Conservation (phyloP, 148 eudicot genomes). For the Rhododendron simsii region DNA sequence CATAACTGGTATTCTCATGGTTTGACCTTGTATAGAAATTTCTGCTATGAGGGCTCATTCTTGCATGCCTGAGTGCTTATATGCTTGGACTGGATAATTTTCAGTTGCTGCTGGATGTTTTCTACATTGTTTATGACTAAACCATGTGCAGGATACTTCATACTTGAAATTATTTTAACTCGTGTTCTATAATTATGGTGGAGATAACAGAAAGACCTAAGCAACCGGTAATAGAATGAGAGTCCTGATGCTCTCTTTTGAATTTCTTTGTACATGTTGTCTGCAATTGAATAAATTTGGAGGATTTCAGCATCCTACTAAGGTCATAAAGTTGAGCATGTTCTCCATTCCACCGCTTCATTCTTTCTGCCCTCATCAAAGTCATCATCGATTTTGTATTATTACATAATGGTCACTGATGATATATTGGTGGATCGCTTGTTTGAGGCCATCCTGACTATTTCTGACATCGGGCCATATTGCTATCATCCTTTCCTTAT, state of each 20-base stretch:
- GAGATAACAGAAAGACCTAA: background rate
- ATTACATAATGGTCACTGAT: background rate
- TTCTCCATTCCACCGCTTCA: background rate
- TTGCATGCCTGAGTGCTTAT: background rate
- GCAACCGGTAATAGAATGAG: background rate
- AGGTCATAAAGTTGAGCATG: background rate
- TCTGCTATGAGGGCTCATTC: background rate
- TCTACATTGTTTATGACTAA: background rate
- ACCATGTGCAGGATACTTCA: background rate
- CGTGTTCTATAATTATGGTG: background rate
- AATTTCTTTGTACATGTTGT: background rate
- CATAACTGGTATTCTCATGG: conserved; percentile 39
- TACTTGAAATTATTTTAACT: background rate
- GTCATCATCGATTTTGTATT: background rate
- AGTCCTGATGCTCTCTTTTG: background rate
- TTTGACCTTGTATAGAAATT: background rate
- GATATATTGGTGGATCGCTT: background rate
- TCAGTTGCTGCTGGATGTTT: background rate
- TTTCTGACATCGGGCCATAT: background rate
- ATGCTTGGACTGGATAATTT: background rate
- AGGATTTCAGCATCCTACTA: background rate
- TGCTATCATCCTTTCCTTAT: background rate
- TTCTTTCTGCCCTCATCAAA: background rate
- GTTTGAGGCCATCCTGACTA: background rate
- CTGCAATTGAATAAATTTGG: background rate